phyloP scores from a whole-genome alignment of 2,329 filamentous ascomycete species.

The Alternaria sp. region DNA sequence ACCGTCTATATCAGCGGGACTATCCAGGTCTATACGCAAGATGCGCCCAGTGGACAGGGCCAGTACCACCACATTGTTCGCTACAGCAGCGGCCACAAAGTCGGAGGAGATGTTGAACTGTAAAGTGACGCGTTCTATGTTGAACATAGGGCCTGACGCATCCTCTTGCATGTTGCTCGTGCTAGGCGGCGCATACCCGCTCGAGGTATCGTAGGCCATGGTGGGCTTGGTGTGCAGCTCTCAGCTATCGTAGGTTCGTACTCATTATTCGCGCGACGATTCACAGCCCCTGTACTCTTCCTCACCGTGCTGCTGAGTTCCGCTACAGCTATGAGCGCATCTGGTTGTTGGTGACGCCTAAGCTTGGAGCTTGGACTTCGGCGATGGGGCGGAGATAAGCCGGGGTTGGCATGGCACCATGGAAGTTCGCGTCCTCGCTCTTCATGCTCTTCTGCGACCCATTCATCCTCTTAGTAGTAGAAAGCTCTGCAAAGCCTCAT shows the following conservation, averaged over 20 bases:
- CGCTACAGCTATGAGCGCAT: conserved; percentile 14
- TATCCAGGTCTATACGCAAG: conserved; percentile 91
- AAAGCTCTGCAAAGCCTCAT: no score
- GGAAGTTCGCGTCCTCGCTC: conserved; percentile 12
- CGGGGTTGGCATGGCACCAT: conserved; percentile 8
- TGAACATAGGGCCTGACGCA: conserved; percentile 84
- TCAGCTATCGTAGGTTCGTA: conserved; percentile 20
- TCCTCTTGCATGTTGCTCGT: conserved; percentile 69
- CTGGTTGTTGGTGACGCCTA: conserved; percentile 10
- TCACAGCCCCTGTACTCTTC: conserved; percentile 19
- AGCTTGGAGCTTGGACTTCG: conserved; percentile 19
- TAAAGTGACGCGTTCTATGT: conserved; percentile 89
- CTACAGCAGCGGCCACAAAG: conserved; percentile 95
- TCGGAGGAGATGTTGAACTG: conserved; percentile 94
- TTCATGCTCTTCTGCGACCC: background rate
- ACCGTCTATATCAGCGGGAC: conserved; percentile 89
- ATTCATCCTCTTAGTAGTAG: background rate
- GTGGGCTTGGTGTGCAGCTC: conserved; percentile 15
- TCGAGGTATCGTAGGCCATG: conserved; percentile 76
- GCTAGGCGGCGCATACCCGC: conserved; percentile 76
- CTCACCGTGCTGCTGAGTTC: conserved; percentile 1
- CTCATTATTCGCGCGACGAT: conserved; percentile 22
- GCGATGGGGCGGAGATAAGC: conserved; percentile 16
- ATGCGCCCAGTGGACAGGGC: conserved; percentile 93
- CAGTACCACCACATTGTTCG: conserved; percentile 94